A percentile compares a stretch with the other conserved stretches of the same genome.
phyloP scores from a whole-genome alignment of 306 rosid species.

The Prunus dulcis region DNA sequence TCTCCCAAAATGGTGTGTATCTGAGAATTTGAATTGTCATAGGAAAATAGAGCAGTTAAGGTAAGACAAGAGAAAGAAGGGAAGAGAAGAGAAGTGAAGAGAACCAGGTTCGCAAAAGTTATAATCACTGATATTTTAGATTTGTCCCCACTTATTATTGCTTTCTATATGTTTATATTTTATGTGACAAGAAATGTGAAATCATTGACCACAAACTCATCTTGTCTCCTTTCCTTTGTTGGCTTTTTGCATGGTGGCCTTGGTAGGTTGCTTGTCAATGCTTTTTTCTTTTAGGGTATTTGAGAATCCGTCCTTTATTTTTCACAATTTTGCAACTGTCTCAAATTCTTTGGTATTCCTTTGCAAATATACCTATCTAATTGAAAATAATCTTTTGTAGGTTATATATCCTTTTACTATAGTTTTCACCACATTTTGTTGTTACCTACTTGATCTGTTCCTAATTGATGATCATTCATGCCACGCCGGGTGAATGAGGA shows the following conservation, averaged over 20 bases:
- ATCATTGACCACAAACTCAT: slow-evolving; percentile 31
- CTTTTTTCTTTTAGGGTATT: not conserved
- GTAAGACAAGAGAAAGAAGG: too few species aligned
- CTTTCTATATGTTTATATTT: not conserved
- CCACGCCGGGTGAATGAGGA: too few species aligned
- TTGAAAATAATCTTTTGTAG: too few species aligned
- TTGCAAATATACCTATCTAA: not conserved
- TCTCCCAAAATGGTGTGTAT: not conserved
- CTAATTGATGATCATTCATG: not conserved
- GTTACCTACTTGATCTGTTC: not conserved
- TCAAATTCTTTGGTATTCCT: not conserved
- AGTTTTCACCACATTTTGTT: not conserved
- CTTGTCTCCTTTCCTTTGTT: not conserved
- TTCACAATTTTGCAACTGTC: not conserved
- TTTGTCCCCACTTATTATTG: slow-evolving; percentile 10
- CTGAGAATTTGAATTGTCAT: not conserved
- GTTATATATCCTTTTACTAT: too few species aligned
- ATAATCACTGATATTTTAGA: not conserved
- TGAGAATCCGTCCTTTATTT: not conserved
- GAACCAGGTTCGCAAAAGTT: slow-evolving; percentile 8
- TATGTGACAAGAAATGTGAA: slow-evolving; percentile 32
- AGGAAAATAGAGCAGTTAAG: slow-evolving; percentile 4
- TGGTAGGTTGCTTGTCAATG: not conserved
- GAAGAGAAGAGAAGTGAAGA: too few species aligned
- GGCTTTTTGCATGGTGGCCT: slow-evolving; percentile 20